Percentiles rank a stretch among this genome's conserved stretches.
These are phyloP conservation scores for Epichloe coenophiala DNA, from an alignment of 2,329 filamentous ascomycete species.

Conservation along the genomic window DNA sequence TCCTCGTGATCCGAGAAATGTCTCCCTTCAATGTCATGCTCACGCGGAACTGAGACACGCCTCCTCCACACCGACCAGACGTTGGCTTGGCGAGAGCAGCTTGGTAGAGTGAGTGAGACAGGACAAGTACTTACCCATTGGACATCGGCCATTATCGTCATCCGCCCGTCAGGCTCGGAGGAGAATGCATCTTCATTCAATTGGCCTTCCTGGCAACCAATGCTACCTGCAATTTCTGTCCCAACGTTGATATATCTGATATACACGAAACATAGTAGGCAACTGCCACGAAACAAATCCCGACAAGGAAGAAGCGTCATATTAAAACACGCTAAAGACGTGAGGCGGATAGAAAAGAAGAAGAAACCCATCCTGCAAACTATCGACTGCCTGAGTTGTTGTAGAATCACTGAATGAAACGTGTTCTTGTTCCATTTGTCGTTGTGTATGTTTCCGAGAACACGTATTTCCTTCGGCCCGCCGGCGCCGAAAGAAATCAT, in stretches of 20 bases:
- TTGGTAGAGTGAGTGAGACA: background rate
- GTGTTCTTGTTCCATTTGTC: background rate
- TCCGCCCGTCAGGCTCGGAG: background rate
- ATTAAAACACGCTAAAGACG: too few relatives aligned
- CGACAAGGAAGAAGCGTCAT: too few relatives aligned
- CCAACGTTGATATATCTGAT: too few relatives aligned
- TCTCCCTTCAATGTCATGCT: background rate
- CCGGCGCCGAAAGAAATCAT: background rate
- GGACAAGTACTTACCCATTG: background rate
- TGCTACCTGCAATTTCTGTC: background rate
- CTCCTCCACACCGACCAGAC: background rate
- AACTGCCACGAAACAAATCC: too few relatives aligned
- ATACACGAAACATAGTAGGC: too few relatives aligned
- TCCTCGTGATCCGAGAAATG: conserved; percentile 1
- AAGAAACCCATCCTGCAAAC: too few relatives aligned
- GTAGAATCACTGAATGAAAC: background rate
- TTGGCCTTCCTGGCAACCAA: background rate
- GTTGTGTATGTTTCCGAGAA: background rate
- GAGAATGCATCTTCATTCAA: too few relatives aligned
- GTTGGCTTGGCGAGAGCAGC: background rate
- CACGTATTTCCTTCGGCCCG: background rate
- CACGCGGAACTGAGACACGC: background rate
- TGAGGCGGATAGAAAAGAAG: too few relatives aligned
- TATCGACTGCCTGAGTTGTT: background rate
- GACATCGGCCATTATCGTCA: background rate